phyloP scores from a whole-genome alignment of 805 yeast species.

The Jamesozyma lodderae region DNA sequence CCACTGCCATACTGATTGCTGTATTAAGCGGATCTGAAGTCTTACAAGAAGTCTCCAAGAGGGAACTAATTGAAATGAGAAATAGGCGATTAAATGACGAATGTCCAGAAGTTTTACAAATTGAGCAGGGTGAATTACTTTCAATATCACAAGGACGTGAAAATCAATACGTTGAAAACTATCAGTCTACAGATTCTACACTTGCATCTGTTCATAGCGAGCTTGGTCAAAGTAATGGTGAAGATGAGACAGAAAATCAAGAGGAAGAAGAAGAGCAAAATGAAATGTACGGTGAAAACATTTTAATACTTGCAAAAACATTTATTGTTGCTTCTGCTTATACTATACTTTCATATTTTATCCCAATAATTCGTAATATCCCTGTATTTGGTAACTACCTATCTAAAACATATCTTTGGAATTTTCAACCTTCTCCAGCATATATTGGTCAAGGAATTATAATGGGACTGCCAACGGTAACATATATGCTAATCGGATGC shows the following conservation, averaged over 20 bases:
- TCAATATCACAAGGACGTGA: neutral
- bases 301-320: conserved; percentile 49
- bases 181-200: neutral
- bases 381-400: conserved; percentile 68
- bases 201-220: no score
- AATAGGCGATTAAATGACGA: conserved; percentile 16
- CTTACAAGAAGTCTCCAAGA: conserved; percentile 27
- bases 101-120: conserved; percentile 21
- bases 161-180: neutral
- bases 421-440: conserved; percentile 93
- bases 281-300: conserved; percentile 36
- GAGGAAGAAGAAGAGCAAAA: neutral
- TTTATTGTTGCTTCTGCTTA: conserved; percentile 63
- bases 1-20: conserved; percentile 87
- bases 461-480: conserved; percentile 89
- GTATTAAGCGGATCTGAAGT: conserved; percentile 71
- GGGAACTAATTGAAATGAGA: conserved; percentile 30
- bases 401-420: conserved; percentile 66
- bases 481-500: conserved; percentile 86
- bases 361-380: conserved; percentile 57
- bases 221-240: neutral
- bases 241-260: neutral
- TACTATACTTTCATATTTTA: conserved; percentile 61
- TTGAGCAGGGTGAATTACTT: conserved; percentile 8
- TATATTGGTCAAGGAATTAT: conserved; percentile 96